phyloP scores from a whole-genome alignment of 2,329 filamentous ascomycete species.

The Cercospora citrullina region DNA sequence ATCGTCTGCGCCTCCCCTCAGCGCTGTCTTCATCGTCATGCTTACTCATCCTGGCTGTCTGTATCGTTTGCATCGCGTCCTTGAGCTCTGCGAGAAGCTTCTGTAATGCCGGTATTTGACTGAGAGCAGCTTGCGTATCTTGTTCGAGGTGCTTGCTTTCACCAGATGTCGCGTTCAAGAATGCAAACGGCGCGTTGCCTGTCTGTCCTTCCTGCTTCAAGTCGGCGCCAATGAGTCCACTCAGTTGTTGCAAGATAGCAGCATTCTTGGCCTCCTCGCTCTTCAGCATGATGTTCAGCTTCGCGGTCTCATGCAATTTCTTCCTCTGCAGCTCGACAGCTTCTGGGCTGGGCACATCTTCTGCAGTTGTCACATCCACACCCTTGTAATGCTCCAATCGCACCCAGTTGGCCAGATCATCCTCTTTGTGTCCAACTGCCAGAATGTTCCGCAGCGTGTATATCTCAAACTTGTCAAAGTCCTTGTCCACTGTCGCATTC shows the following conservation, averaged over 20 bases:
- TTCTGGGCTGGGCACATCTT: constrained; percentile 60
- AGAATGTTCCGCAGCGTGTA: constrained; percentile 79
- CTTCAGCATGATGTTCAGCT: constrained; percentile 68
- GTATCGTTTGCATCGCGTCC: constrained; percentile 31
- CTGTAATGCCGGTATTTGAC: constrained; percentile 78
- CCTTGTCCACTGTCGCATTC: constrained; percentile 52
- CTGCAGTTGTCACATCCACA: constrained; percentile 33
- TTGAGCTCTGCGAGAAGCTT: constrained; percentile 64
- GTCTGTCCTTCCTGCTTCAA: constrained; percentile 16
- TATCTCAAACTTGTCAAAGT: constrained; percentile 61
- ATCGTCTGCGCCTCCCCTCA: constrained; percentile 71
- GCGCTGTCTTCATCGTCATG: constrained; percentile 45
- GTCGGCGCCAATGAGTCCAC: constrained; percentile 53
- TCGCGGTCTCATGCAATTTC: constrained; percentile 75
- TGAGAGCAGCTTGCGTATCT: constrained; percentile 74
- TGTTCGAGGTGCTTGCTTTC: constrained; percentile 61
- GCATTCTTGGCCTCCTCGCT: constrained; percentile 72
- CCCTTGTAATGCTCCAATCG: constrained; percentile 81
- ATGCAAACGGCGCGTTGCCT: constrained; percentile 50
- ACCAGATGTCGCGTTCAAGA: constrained; percentile 53
- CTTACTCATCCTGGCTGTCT: constrained; percentile 37
- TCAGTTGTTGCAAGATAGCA: constrained; percentile 65
- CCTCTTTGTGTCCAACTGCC: constrained; percentile 47
- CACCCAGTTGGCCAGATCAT: constrained; percentile 73
- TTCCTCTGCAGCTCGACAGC: constrained; percentile 70